Percentiles rank a stretch among this genome's conserved stretches.
Evolutionary conservation across 1,284 basidiomycete species (phyloP).

Genomic region (Peniophora sp.): DNA sequence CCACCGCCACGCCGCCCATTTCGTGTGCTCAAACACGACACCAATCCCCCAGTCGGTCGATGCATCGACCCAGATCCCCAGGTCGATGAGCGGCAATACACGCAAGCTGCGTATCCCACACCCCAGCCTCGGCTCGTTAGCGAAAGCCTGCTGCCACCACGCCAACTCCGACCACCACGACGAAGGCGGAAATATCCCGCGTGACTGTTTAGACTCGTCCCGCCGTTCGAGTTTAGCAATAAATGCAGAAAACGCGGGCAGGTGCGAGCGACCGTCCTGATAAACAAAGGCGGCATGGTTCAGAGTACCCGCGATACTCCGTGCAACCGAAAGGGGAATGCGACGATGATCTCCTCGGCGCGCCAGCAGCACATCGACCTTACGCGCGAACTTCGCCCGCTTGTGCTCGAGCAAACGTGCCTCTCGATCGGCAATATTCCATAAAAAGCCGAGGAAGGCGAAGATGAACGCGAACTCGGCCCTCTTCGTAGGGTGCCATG

Average conservation of each 20-base stretch:
- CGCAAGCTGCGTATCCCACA: not conserved
- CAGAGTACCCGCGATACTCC: not conserved
- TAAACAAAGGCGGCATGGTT: not conserved
- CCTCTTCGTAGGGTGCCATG: not conserved
- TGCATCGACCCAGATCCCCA: conserved; percentile 2
- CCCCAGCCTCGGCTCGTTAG: not conserved
- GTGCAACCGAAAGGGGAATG: not conserved
- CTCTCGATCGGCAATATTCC: not conserved
- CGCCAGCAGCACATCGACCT: not conserved
- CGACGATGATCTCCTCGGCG: not conserved
- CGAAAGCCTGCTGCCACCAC: not conserved
- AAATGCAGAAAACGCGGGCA: not conserved
- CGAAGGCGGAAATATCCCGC: not conserved
- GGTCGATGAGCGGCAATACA: not conserved
- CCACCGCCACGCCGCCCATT: not conserved
- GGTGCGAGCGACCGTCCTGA: not conserved
- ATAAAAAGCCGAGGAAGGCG: not conserved
- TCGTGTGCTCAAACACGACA: not conserved
- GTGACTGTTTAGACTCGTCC: not conserved
- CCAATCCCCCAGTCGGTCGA: conserved; percentile 1
- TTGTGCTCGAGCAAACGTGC: not conserved
- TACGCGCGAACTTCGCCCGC: not conserved
- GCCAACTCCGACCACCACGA: not conserved
- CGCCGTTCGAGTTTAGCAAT: not conserved
- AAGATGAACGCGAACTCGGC: not conserved